A percentile compares a stretch with the other conserved stretches of the same genome.
These are phyloP conservation scores for Mycena chlorophos DNA, from an alignment of 768 basidiomycete species.

Conservation along the genomic window DNA sequence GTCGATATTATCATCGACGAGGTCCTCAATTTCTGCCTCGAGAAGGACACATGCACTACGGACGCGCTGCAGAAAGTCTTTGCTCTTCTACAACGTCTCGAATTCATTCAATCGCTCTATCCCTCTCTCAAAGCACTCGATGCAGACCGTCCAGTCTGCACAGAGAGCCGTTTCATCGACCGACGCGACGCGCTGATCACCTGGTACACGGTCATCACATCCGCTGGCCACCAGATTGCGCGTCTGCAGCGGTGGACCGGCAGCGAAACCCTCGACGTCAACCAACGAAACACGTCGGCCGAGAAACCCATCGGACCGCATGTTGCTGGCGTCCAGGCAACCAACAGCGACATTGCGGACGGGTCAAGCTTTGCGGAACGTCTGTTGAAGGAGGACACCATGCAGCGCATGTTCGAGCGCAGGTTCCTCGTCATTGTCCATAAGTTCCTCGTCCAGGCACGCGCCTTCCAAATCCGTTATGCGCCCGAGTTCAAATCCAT, in stretches of 20 bases:
- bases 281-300: conserved; percentile 68
- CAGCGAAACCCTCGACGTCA: conserved; percentile 86
- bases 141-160: conserved; percentile 72
- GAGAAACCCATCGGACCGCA: conserved; percentile 49
- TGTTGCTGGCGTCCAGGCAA: conserved; percentile 33
- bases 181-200: conserved; percentile 87
- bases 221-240: conserved; percentile 79
- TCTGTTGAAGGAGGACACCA: conserved; percentile 92
- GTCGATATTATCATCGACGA: conserved; percentile 87
- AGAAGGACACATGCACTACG: conserved; percentile 32
- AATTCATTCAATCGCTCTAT: conserved; percentile 84
- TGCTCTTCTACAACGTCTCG: conserved; percentile 69
- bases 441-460: conserved; percentile 79
- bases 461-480: conserved; percentile 82
- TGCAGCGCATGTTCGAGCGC: conserved; percentile 92
- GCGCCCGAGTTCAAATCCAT: conserved; percentile 76
- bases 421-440: conserved; percentile 87
- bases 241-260: conserved; percentile 93
- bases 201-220: conserved; percentile 86
- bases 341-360: conserved; percentile 51
- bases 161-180: conserved; percentile 66
- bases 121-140: conserved; percentile 81
- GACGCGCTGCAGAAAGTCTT: conserved; percentile 64
- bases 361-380: conserved; percentile 91
- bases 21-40: conserved; percentile 72